Percentiles rank a stretch among this genome's conserved stretches.
Evolutionary conservation across 768 basidiomycete species (phyloP).

Genomic region (Hygrophoropsis aurantiaca): DNA sequence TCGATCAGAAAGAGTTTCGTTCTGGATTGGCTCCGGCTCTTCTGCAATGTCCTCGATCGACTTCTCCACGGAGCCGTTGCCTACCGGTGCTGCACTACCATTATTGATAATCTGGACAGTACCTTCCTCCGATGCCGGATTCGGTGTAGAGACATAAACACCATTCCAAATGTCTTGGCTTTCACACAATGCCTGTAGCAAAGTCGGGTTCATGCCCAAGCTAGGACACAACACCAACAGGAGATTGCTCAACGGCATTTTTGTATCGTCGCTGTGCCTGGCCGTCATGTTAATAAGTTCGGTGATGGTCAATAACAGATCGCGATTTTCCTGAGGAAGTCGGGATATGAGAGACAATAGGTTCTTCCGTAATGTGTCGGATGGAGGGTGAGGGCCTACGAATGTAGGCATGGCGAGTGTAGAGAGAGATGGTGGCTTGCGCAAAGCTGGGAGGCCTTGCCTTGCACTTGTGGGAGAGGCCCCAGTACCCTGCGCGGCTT

Average conservation of each 20-base stretch:
- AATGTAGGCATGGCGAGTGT: conserved; percentile 76
- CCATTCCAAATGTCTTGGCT: conserved; percentile 64
- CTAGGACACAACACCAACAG: conserved; percentile 87
- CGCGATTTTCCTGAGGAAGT: conserved; percentile 79
- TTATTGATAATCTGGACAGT: no score
- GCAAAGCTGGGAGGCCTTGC: conserved; percentile 40
- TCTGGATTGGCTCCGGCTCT: conserved; percentile 8
- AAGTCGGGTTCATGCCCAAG: conserved; percentile 72
- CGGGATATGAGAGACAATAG: conserved; percentile 63
- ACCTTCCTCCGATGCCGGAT: not conserved
- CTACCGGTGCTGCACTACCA: no score
- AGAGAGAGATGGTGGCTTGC: conserved; percentile 79
- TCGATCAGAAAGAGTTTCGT: conserved; percentile 11
- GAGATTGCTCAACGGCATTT: conserved; percentile 92
- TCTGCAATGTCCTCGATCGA: no score
- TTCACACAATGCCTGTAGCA: conserved; percentile 75
- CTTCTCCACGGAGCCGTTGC: no score
- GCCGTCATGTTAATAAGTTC: conserved; percentile 80
- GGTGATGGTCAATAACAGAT: conserved; percentile 79
- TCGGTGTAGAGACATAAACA: not conserved
- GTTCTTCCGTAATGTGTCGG: conserved; percentile 53
- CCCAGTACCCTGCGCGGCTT: conserved; percentile 6
- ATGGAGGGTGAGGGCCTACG: conserved; percentile 59
- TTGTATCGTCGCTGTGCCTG: conserved; percentile 65
- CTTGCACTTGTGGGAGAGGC: conserved; percentile 40